Conservation (phyloP, 148 eudicot species). For the Beta vulgaris region DNA sequence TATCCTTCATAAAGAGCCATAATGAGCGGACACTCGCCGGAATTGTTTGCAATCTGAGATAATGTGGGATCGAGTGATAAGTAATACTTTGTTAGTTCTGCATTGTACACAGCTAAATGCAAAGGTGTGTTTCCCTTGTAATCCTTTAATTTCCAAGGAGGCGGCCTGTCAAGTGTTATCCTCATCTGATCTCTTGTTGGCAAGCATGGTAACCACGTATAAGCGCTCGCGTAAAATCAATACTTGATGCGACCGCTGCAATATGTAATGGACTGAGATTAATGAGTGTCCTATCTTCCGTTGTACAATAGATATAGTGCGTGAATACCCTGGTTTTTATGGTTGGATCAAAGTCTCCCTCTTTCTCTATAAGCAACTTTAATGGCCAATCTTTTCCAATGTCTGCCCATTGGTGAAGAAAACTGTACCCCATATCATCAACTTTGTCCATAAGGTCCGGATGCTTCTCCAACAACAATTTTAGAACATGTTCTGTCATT, state of each 20-base stretch:
- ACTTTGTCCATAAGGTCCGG: neutral
- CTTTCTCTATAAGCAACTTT: neutral
- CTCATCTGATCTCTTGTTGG: neutral
- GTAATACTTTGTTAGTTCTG: neutral
- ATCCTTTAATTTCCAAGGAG: constrained; percentile 8
- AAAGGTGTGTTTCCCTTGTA: neutral
- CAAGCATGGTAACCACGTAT: neutral
- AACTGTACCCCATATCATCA: neutral
- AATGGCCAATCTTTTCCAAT: neutral
- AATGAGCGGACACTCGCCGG: constrained; percentile 7
- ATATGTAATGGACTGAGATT: constrained; percentile 21
- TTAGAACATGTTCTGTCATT: too few relatives aligned
- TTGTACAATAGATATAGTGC: neutral
- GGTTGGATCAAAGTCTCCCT: neutral
- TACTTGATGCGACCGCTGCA: neutral
- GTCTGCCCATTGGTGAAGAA: constrained; percentile 9
- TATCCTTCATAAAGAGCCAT: neutral
- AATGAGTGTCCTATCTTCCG: neutral
- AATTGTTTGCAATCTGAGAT: neutral
- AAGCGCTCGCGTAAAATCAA: neutral
- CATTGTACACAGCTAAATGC: neutral
- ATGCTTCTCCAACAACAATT: too few relatives aligned
- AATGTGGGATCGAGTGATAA: neutral
- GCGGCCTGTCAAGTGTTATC: neutral
- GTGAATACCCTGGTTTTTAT: neutral